These are phyloP conservation scores for Trypanosoma melophagium DNA, from an alignment of 208 protist species.

Conservation along the genomic window DNA sequence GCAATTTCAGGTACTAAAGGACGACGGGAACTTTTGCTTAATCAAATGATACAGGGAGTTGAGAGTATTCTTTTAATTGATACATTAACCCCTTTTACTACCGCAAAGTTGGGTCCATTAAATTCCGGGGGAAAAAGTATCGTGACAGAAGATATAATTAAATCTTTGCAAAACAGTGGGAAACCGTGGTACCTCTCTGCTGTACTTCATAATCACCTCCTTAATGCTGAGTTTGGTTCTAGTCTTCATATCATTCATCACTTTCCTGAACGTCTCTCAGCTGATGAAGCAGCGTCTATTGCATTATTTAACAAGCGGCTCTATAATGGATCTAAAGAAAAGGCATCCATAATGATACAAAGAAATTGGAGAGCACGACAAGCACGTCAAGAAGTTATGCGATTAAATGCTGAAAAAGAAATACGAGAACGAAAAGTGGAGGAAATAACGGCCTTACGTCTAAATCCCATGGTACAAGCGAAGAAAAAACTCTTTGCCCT, in stretches of 20 bases:
- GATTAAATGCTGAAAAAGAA: constrained; percentile 38
- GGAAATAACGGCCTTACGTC: constrained; percentile 70
- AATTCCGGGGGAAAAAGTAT: constrained; percentile 43
- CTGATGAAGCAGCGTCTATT: constrained; percentile 71
- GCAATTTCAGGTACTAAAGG: constrained; percentile 65
- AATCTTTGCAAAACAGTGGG: constrained; percentile 59
- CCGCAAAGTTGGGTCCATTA: constrained; percentile 60
- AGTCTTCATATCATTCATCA: constrained; percentile 77
- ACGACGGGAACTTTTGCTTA: constrained; percentile 67
- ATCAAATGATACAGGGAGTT: constrained; percentile 79
- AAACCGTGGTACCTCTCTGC: constrained; percentile 72
- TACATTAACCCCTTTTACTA: constrained; percentile 71
- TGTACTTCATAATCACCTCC: constrained; percentile 70
- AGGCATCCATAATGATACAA: constrained; percentile 76
- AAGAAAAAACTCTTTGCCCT: constrained; percentile 66
- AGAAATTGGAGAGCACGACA: constrained; percentile 70
- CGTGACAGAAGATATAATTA: constrained; percentile 67
- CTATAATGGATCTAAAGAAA: constrained; percentile 55
- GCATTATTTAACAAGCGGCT: constrained; percentile 70
- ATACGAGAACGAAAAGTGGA: constrained; percentile 70
- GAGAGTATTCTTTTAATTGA: constrained; percentile 71
- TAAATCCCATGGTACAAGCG: constrained; percentile 64
- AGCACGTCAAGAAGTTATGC: constrained; percentile 40
- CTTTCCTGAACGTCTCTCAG: constrained; percentile 47
- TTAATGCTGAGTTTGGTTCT: constrained; percentile 83